Conservation (phyloP, 441 rosid genomes). For the Omphalea diandra region DNA sequence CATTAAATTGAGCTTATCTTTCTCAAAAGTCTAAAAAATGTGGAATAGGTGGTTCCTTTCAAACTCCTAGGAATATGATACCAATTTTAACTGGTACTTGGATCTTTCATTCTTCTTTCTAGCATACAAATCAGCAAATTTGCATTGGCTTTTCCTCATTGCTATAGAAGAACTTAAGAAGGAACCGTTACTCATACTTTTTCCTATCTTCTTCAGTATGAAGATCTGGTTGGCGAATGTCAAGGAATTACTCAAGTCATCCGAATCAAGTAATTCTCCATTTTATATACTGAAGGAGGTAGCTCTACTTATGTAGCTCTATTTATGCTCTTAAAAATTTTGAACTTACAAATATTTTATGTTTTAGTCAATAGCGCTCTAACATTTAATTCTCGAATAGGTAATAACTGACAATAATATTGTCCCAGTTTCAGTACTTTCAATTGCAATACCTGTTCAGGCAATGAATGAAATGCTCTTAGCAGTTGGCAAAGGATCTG, state of each 20-base stretch:
- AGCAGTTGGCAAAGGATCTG: constrained; percentile 93
- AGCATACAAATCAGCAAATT: constrained; percentile 4
- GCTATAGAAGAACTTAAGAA: background rate
- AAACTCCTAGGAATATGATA: background rate
- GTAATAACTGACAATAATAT: constrained; percentile 45
- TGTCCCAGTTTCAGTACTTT: constrained; percentile 72
- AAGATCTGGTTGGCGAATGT: constrained; percentile 67
- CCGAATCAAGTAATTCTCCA: constrained; percentile 45
- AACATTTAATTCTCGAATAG: constrained; percentile 39
- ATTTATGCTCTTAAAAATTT: constrained; percentile 10
- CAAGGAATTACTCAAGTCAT: constrained; percentile 48
- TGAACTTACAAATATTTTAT: background rate
- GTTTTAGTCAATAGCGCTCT: constrained; percentile 20
- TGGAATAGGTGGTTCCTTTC: too few relatives aligned
- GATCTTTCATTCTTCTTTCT: constrained; percentile 6
- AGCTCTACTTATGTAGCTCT: too few relatives aligned
- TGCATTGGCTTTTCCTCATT: constrained; percentile 2
- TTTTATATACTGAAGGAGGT: constrained; percentile 66
- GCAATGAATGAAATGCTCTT: constrained; percentile 45
- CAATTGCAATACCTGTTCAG: constrained; percentile 44
- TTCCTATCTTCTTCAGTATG: constrained; percentile 49
- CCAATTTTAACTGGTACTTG: constrained; percentile 6
- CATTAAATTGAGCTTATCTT: background rate
- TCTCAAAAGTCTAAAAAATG: background rate
- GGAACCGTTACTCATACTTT: constrained; percentile 12